Evolutionary conservation across 192 early-diverging fungal species (phyloP).

Genomic region (Backusella tarrabulga): DNA sequence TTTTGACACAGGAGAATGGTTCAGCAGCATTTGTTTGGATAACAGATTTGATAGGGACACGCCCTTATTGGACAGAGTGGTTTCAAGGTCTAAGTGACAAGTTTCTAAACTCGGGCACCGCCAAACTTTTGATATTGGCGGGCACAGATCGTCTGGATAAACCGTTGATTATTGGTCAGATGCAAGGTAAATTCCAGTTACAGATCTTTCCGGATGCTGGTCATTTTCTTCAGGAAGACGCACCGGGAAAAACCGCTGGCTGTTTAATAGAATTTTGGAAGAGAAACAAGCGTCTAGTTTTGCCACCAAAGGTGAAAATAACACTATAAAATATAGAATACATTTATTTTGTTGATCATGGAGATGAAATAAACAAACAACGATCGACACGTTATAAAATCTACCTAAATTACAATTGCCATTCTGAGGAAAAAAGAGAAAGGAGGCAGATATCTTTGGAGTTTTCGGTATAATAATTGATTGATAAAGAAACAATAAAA

Average conservation of each 20-base stretch:
- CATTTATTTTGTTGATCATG: too few species aligned
- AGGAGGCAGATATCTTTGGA: too few species aligned
- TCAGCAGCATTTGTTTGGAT: constrained; percentile 48
- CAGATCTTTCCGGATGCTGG: constrained; percentile 65
- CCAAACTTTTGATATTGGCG: constrained; percentile 68
- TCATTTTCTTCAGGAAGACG: constrained; percentile 74
- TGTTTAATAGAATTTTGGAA: constrained; percentile 66
- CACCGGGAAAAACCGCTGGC: constrained; percentile 54
- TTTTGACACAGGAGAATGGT: constrained; percentile 37
- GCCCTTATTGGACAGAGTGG: constrained; percentile 70
- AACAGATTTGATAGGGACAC: constrained; percentile 59
- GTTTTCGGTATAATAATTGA: too few species aligned
- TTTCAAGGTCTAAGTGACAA: constrained; percentile 67
- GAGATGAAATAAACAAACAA: neutral
- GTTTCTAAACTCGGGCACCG: constrained; percentile 59
- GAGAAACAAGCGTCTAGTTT: constrained; percentile 59
- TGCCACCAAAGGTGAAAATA: constrained; percentile 41
- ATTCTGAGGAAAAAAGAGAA: too few species aligned
- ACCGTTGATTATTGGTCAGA: constrained; percentile 73
- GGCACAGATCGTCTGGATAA: constrained; percentile 78
- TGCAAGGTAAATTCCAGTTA: constrained; percentile 85
- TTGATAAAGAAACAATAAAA: neutral
- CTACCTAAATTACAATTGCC: too few species aligned
- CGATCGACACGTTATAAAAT: neutral
- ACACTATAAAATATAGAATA: neutral